These are phyloP conservation scores for Leccinum aurantiacum DNA, from an alignment of 768 basidiomycete species.

Conservation along the genomic window DNA sequence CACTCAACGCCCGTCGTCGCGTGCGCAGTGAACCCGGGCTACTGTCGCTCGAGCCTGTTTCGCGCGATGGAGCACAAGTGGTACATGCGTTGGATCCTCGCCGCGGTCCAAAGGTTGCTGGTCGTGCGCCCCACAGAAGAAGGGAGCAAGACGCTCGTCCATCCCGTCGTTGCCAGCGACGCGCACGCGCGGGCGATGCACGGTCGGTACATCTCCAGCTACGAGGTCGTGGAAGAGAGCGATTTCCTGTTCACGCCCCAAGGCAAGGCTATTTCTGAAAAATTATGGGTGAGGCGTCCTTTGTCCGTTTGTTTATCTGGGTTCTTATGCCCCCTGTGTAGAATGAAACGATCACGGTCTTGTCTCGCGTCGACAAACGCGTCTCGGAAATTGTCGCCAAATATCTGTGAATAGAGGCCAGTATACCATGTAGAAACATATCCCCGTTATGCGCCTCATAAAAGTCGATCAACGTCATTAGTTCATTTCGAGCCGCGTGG, in stretches of 20 bases:
- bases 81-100: constrained; percentile 3
- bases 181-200: constrained; percentile 7
- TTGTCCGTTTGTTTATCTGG: background rate
- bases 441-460: background rate
- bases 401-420: constrained; percentile 2
- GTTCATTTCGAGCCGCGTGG: constrained; percentile 1
- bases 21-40: constrained; percentile 33
- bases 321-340: background rate
- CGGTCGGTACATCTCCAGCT: constrained; percentile 30
- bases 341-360: constrained; percentile 17
- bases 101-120: constrained; percentile 11
- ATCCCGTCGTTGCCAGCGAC: constrained; percentile 24
- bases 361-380: constrained; percentile 17
- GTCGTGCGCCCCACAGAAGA: constrained; percentile 29
- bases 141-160: constrained; percentile 35
- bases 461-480: background rate
- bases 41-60: constrained; percentile 30
- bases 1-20: constrained; percentile 24
- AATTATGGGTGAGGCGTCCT: constrained; percentile 29
- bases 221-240: constrained; percentile 25
- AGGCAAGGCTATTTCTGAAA: constrained; percentile 27
- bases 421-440: no score
- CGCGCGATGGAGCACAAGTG: constrained; percentile 18
- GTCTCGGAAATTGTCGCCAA: constrained; percentile 18
- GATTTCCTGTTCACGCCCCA: constrained; percentile 29